A percentile compares a stretch with the other conserved stretches of the same genome.
Evolutionary conservation across 2,329 filamentous ascomycete species (phyloP).

Genomic region (Colletotrichum navitas): DNA sequence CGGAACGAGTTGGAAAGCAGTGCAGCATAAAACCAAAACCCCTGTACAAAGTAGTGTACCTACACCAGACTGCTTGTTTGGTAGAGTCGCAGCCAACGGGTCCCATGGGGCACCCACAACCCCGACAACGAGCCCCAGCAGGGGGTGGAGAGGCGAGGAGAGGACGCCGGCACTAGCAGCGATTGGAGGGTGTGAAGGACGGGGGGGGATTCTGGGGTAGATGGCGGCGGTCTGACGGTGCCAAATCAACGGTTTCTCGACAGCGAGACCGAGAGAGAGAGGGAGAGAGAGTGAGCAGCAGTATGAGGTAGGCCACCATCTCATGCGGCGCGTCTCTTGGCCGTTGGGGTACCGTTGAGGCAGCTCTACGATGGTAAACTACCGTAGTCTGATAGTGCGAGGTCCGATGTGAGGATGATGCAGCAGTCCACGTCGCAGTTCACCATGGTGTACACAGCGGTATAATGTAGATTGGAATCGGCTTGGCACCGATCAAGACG

Average conservation of each 20-base stretch:
- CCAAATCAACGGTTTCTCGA: neutral
- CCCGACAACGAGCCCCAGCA: slow-evolving; percentile 16
- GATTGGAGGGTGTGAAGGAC: slow-evolving; percentile 14
- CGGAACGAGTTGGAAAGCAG: neutral
- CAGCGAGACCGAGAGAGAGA: neutral
- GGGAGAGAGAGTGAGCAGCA: slow-evolving; percentile 8
- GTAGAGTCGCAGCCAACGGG: slow-evolving; percentile 10
- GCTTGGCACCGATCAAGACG: slow-evolving; percentile 9
- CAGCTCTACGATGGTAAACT: no score
- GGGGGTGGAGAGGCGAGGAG: neutral
- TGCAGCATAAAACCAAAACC: neutral
- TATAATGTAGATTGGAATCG: neutral
- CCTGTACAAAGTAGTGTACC: neutral
- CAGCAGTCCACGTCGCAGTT: neutral
- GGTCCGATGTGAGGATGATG: neutral
- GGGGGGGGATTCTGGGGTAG: slow-evolving; percentile 17
- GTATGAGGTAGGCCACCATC: neutral
- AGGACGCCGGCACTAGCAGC: neutral
- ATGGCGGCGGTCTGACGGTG: neutral
- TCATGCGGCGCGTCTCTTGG: neutral
- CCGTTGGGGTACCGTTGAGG: neutral
- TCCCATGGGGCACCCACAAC: slow-evolving; percentile 18
- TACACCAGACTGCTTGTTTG: neutral
- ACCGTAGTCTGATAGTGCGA: neutral
- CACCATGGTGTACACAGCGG: no score